A percentile compares a stretch with the other conserved stretches of the same genome.
These are phyloP conservation scores for Lachnellula hyalina DNA, from an alignment of 2,329 filamentous ascomycete species.

Conservation along the genomic window DNA sequence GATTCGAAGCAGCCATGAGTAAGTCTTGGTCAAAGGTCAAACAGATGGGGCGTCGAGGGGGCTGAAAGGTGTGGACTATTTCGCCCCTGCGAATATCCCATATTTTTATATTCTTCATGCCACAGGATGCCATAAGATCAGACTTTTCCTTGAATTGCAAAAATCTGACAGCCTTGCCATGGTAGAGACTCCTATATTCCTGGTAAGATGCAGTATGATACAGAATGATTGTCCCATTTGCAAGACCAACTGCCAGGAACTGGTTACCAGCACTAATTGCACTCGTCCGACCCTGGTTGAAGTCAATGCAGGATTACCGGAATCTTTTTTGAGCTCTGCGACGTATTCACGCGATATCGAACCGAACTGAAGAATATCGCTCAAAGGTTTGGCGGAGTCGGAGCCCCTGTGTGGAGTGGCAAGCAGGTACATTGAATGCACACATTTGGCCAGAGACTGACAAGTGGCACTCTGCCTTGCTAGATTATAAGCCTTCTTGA, in stretches of 20 bases:
- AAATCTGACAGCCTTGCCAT: constrained; percentile 30
- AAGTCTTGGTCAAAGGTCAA: constrained; percentile 27
- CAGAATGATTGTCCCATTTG: constrained; percentile 18
- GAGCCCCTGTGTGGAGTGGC: constrained; percentile 32
- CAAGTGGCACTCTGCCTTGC: constrained; percentile 13
- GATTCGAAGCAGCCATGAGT: constrained; percentile 27
- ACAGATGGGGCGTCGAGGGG: constrained; percentile 20
- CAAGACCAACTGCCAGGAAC: constrained; percentile 24
- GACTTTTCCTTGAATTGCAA: constrained; percentile 29
- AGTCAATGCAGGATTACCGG: constrained; percentile 23
- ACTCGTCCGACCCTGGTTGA: constrained; percentile 7
- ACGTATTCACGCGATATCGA: constrained; percentile 22
- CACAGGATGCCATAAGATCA: constrained; percentile 30
- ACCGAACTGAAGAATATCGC: constrained; percentile 6
- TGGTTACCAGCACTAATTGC: constrained; percentile 16
- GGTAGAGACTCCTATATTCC: constrained; percentile 22
- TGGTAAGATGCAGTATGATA: constrained; percentile 24
- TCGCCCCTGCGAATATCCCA: constrained; percentile 28
- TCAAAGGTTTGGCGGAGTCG: constrained; percentile 10
- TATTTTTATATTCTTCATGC: constrained; percentile 26
- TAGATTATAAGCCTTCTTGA: constrained; percentile 31
- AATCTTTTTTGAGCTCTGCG: constrained; percentile 29
- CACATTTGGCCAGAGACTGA: constrained; percentile 16
- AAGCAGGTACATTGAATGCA: constrained; percentile 32
- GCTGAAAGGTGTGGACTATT: constrained; percentile 24